Evolutionary conservation across 495 filamentous ascomycete genomes (phyloP).

Genomic region (Trichoderma gamsii): DNA sequence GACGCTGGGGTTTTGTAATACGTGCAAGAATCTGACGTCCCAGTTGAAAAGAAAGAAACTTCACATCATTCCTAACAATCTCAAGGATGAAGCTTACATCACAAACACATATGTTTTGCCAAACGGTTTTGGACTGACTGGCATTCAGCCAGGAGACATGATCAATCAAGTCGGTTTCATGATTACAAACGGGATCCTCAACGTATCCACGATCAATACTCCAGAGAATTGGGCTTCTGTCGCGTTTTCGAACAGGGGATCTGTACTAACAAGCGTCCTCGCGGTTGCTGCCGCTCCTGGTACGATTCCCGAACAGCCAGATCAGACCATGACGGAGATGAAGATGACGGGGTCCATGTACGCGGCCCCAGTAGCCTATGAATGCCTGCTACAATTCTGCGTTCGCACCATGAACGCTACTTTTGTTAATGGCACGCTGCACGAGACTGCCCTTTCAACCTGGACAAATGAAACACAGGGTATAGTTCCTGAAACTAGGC

Average conservation of each 20-base stretch:
- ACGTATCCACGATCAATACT: neutral
- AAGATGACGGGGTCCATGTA: neutral
- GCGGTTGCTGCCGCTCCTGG: conserved; percentile 4
- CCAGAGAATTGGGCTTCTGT: neutral
- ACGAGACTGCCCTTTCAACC: neutral
- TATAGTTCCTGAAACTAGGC: neutral
- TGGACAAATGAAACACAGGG: conserved; percentile 8
- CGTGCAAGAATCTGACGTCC: neutral
- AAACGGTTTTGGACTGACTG: neutral
- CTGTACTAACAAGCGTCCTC: neutral
- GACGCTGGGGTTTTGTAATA: conserved; percentile 6
- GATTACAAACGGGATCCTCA: neutral
- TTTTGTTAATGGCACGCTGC: neutral
- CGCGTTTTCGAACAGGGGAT: neutral
- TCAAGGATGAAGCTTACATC: neutral
- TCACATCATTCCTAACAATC: neutral
- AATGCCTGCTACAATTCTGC: conserved; percentile 7
- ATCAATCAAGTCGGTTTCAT: neutral
- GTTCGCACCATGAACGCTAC: neutral
- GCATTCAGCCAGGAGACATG: neutral
- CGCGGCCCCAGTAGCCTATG: conserved; percentile 9
- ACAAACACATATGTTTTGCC: neutral
- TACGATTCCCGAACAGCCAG: conserved; percentile 1
- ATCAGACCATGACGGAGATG: neutral
- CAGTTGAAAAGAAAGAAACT: neutral